Percentiles rank a stretch among this genome's conserved stretches.
Evolutionary conservation across 1,284 basidiomycete genomes (phyloP).

Genomic region (Moesziomyces aphidis): DNA sequence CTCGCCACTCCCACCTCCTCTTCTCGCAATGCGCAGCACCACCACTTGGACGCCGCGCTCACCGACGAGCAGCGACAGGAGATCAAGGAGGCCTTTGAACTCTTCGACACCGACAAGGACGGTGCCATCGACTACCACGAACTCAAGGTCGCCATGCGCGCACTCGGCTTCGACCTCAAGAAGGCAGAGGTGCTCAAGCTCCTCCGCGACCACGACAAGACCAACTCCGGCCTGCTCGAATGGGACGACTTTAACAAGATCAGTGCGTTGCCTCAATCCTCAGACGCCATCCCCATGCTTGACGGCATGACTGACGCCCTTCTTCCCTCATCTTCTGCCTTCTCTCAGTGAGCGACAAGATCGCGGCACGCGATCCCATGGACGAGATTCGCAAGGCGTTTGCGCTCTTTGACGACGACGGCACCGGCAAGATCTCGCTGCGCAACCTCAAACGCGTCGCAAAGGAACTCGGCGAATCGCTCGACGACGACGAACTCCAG

Average conservation of each 20-base stretch:
- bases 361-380: slow-evolving; percentile 92
- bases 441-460: slow-evolving; percentile 92
- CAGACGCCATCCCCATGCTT: not conserved
- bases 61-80: slow-evolving; percentile 96
- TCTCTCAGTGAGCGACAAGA: slow-evolving; percentile 86
- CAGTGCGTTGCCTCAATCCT: slow-evolving; percentile 76
- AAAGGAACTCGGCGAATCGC: slow-evolving; percentile 93
- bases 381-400: slow-evolving; percentile 96
- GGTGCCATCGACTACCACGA: slow-evolving; percentile 88
- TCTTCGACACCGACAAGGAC: slow-evolving; percentile 99
- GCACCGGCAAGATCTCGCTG: slow-evolving; percentile 91
- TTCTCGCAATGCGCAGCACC: slow-evolving; percentile 31
- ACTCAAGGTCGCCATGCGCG: slow-evolving; percentile 97
- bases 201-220: slow-evolving; percentile 90
- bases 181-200: slow-evolving; percentile 98
- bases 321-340: not conserved
- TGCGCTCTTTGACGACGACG: slow-evolving; percentile 95
- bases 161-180: slow-evolving; percentile 96
- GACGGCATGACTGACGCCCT: not conserved
- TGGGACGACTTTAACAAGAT: slow-evolving; percentile 95
- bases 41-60: slow-evolving; percentile 69
- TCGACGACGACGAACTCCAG: slow-evolving; percentile 98
- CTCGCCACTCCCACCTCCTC: slow-evolving; percentile 26
- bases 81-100: slow-evolving; percentile 98
- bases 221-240: slow-evolving; percentile 89